Evolutionary conservation across 2,329 filamentous ascomycete species (phyloP).

Genomic region (Hyphodiscus sp.): DNA sequence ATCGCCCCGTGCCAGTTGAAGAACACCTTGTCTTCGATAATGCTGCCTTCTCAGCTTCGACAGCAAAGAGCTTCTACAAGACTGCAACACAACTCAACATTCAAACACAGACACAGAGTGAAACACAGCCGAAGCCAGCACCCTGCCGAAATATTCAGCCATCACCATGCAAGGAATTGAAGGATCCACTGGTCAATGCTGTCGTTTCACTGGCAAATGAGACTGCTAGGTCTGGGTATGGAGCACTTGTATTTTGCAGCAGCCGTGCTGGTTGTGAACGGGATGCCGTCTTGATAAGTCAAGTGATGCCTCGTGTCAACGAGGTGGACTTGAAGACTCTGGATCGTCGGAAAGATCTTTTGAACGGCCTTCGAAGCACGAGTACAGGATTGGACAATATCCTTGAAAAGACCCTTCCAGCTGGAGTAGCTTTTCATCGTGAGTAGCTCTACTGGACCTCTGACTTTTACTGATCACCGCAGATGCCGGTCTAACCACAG

Average conservation of each 20-base stretch:
- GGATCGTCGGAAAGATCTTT: slow-evolving; percentile 55
- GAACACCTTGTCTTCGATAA: slow-evolving; percentile 70
- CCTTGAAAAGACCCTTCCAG: slow-evolving; percentile 56
- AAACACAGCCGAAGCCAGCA: slow-evolving; percentile 31
- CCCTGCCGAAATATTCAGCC: slow-evolving; percentile 44
- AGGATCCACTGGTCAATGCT: slow-evolving; percentile 60
- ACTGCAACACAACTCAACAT: slow-evolving; percentile 45
- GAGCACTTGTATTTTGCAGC: slow-evolving; percentile 67
- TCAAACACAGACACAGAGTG: slow-evolving; percentile 26
- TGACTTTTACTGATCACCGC: not conserved
- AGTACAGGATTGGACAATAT: slow-evolving; percentile 59
- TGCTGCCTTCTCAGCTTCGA: slow-evolving; percentile 55
- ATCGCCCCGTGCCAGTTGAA: slow-evolving; percentile 68
- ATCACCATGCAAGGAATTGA: slow-evolving; percentile 55
- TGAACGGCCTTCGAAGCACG: slow-evolving; percentile 60
- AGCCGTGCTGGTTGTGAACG: slow-evolving; percentile 62
- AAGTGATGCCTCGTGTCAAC: slow-evolving; percentile 49
- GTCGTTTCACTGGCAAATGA: slow-evolving; percentile 65
- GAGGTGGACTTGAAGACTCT: slow-evolving; percentile 40
- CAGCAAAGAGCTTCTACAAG: slow-evolving; percentile 51
- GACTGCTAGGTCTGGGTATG: slow-evolving; percentile 61
- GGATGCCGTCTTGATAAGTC: slow-evolving; percentile 61
- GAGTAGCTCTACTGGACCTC: slow-evolving; percentile 28
- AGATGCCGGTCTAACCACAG: slow-evolving; percentile 62
- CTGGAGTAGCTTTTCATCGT: slow-evolving; percentile 71